Percentiles rank a stretch among this genome's conserved stretches.
Conservation (phyloP, 169 alveolate species). For the Cryptosporidium tyzzeri region DNA sequence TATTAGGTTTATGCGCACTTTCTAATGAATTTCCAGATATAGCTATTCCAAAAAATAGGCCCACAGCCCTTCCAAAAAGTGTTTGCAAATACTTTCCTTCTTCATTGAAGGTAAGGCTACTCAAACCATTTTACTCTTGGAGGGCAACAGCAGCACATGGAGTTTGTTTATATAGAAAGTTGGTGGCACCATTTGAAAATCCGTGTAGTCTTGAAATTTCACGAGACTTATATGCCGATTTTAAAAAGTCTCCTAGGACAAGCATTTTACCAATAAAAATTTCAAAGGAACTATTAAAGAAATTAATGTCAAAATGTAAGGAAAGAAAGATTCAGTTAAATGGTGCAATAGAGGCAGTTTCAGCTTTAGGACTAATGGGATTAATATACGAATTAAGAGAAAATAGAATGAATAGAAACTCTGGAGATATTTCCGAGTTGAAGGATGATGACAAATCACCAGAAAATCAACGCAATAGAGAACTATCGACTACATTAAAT, state of each 20-base stretch:
- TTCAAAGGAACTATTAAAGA: constrained; percentile 1
- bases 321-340: constrained; percentile 61
- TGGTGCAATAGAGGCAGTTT: constrained; percentile 72
- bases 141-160: constrained; percentile 76
- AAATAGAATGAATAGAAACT: constrained; percentile 13
- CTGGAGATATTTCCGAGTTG: constrained; percentile 57
- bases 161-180: constrained; percentile 65
- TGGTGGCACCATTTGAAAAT: constrained; percentile 74
- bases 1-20: constrained; percentile 59
- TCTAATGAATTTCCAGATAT: constrained; percentile 54
- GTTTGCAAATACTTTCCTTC: constrained; percentile 72
- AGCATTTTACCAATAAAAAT: constrained; percentile 66
- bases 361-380: constrained; percentile 68
- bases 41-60: constrained; percentile 40
- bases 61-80: constrained; percentile 54
- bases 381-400: constrained; percentile 61
- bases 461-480: background rate
- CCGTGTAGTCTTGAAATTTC: constrained; percentile 61
- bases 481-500: background rate
- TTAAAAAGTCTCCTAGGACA: constrained; percentile 69
- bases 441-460: constrained; percentile 16
- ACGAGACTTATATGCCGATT: constrained; percentile 73
- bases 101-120: constrained; percentile 42
- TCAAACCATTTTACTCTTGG: constrained; percentile 74
- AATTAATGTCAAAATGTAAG: constrained; percentile 45